phyloP scores from a whole-genome alignment of 2,329 filamentous ascomycete genomes.

The Biscogniauxia sp. region DNA sequence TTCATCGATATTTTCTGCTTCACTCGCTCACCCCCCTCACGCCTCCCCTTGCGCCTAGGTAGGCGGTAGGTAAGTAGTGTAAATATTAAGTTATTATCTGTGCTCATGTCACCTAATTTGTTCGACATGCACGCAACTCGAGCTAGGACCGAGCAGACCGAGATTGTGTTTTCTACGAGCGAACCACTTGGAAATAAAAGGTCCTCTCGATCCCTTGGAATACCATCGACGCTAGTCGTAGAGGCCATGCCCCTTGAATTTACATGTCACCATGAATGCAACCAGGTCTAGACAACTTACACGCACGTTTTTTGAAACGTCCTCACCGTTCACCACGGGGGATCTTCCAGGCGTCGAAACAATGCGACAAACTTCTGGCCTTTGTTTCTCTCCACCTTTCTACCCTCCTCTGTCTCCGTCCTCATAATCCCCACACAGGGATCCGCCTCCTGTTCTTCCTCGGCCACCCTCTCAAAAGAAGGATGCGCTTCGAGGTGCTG shows the following conservation, averaged over 20 bases:
- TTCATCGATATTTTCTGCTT: neutral
- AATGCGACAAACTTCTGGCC: slow-evolving; percentile 90
- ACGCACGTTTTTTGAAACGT: slow-evolving; percentile 1
- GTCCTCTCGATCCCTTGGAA: neutral
- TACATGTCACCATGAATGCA: neutral
- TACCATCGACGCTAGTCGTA: neutral
- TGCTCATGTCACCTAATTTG: neutral
- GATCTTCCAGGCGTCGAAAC: slow-evolving; percentile 78
- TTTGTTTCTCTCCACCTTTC: slow-evolving; percentile 90
- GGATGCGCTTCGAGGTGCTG: slow-evolving; percentile 76
- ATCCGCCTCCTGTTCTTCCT: slow-evolving; percentile 66
- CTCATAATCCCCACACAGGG: slow-evolving; percentile 72
- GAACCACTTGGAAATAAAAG: neutral
- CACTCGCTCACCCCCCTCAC: neutral
- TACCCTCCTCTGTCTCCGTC: slow-evolving; percentile 90
- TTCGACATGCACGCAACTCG: neutral
- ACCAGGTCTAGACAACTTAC: neutral
- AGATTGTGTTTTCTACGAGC: neutral
- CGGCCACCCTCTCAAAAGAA: slow-evolving; percentile 72
- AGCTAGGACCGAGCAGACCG: neutral
- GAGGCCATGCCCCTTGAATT: neutral
- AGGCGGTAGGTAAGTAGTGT: too few relatives aligned
- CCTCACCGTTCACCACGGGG: slow-evolving; percentile 59
- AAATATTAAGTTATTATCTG: too few relatives aligned
- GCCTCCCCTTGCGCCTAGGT: neutral